Evolutionary conservation across 805 yeast genomes (phyloP).

Genomic region (Zygosaccharomyces bisporus): DNA sequence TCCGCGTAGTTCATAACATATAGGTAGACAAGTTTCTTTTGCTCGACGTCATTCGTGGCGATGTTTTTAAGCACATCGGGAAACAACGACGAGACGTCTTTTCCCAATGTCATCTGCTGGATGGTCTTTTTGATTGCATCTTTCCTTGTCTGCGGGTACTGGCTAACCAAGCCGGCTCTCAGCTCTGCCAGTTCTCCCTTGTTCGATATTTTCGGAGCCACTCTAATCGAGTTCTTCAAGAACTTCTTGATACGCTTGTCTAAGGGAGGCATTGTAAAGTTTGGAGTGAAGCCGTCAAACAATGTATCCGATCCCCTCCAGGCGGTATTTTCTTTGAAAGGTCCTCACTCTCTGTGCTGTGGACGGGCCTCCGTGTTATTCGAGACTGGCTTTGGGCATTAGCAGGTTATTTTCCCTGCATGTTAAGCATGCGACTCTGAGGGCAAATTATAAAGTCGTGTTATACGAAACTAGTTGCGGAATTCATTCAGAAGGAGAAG

Average conservation of each 20-base stretch:
- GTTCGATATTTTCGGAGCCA: conserved; percentile 38
- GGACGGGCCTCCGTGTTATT: not conserved
- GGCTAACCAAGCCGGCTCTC: conserved; percentile 86
- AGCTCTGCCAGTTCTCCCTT: conserved; percentile 85
- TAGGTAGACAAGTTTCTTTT: conserved; percentile 90
- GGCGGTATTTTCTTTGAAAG: not conserved
- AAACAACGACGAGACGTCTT: conserved; percentile 89
- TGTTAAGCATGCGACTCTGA: no score
- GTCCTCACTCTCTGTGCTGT: not conserved
- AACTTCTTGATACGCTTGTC: conserved; percentile 37
- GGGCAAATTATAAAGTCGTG: no score
- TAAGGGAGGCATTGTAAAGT: conserved; percentile 31
- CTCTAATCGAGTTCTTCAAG: conserved; percentile 34
- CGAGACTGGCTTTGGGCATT: no score
- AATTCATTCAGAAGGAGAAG: no score
- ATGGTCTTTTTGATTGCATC: conserved; percentile 96
- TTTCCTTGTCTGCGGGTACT: conserved; percentile 89
- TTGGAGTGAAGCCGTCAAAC: not conserved
- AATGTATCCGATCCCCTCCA: not conserved
- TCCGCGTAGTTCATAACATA: conserved; percentile 97
- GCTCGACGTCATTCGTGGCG: conserved; percentile 94
- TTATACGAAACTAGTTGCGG: no score
- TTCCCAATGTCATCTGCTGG: conserved; percentile 97
- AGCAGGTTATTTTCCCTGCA: no score
- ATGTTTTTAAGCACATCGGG: conserved; percentile 96